These are phyloP conservation scores for Boletellus sp. DNA, from an alignment of 768 basidiomycete genomes.

Conservation along the genomic window DNA sequence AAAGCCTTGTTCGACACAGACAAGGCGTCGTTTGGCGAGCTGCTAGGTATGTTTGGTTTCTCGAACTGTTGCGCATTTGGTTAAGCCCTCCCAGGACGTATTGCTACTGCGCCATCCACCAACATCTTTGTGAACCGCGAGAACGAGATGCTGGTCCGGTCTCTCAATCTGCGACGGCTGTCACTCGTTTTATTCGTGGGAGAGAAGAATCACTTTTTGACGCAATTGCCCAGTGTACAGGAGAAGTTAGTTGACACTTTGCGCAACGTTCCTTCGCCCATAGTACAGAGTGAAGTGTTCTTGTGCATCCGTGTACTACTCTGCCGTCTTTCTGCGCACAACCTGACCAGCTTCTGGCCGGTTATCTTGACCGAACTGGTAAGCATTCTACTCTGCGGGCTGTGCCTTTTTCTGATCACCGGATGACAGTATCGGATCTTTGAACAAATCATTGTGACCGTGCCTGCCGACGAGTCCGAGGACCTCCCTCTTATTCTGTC, in stretches of 20 bases:
- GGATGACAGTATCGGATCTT: slow-evolving; percentile 79
- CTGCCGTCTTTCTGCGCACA: slow-evolving; percentile 86
- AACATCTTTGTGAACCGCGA: slow-evolving; percentile 97
- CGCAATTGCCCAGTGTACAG: slow-evolving; percentile 89
- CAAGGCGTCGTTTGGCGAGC: slow-evolving; percentile 78
- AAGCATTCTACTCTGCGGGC: slow-evolving; percentile 18
- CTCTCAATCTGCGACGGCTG: slow-evolving; percentile 81
- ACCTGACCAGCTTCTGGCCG: slow-evolving; percentile 95
- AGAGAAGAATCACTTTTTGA: slow-evolving; percentile 88
- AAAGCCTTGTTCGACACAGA: slow-evolving; percentile 81
- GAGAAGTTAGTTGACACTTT: slow-evolving; percentile 95
- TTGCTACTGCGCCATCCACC: slow-evolving; percentile 82
- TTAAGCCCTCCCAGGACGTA: slow-evolving; percentile 49
- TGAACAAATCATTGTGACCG: slow-evolving; percentile 66
- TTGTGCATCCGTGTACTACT: slow-evolving; percentile 88
- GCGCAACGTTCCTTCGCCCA: slow-evolving; percentile 70
- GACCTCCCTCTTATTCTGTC: slow-evolving; percentile 79
- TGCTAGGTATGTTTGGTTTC: slow-evolving; percentile 57
- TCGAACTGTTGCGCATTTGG: slow-evolving; percentile 27
- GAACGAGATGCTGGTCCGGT: slow-evolving; percentile 85
- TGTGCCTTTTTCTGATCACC: not conserved
- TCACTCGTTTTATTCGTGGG: slow-evolving; percentile 84
- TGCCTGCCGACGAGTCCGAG: slow-evolving; percentile 82
- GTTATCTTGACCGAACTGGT: slow-evolving; percentile 91
- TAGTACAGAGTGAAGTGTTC: slow-evolving; percentile 93